Evolutionary conservation across 2,329 filamentous ascomycete species (phyloP), one percentile per base, ranked within the genome.

Genomic region (Emmonsia crescens): DNA sequence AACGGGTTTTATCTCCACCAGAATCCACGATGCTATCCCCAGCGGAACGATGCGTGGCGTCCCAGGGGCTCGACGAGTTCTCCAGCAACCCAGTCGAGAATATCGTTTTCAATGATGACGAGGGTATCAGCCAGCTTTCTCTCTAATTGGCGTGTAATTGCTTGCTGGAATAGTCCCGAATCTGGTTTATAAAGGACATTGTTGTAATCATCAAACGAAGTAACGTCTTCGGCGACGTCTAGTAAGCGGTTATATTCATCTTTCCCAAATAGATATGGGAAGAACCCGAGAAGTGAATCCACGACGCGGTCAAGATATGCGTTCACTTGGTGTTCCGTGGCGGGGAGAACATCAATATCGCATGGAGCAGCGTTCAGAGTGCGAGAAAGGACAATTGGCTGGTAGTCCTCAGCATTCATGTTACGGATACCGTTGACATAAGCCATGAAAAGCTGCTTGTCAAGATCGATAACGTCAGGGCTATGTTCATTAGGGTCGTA

Each of bases 381-480:
- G 62, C 70, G 73, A 24, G 67, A 66, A 54, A 68, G 71, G 46
- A 77, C 68, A 44, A 71, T 70, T 2, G 66, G 60, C 60, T 70
- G 71, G 63, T 76, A 76, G 52, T 70, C 67, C n/a, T 66, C 64
- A 33, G 71, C 67, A 19, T 68, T 63, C 42, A 74, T 70, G 1
- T 71, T 74, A 40, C 73, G 72, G n/a, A 77, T 73, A 19, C 74
- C 75, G 57, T 77, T 77, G 66, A 77, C 74, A 64, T 75, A 76
- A 12, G 75, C 75, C 29, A 71, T 65, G 59, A 77, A 76, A 5
- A 76, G 66, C 33, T 70, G 68, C 49, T 72, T 73, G 61, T 77
- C 75, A 27, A 76, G 64, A 31, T 76, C 74, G 21, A 77, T 61
- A 38, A 70, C 67, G 60, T 77, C 75, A 33, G 66, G 57, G n/a